These are phyloP conservation scores for Linnemannia zychae DNA, from an alignment of 192 early-diverging fungal genomes.

Conservation along the genomic window DNA sequence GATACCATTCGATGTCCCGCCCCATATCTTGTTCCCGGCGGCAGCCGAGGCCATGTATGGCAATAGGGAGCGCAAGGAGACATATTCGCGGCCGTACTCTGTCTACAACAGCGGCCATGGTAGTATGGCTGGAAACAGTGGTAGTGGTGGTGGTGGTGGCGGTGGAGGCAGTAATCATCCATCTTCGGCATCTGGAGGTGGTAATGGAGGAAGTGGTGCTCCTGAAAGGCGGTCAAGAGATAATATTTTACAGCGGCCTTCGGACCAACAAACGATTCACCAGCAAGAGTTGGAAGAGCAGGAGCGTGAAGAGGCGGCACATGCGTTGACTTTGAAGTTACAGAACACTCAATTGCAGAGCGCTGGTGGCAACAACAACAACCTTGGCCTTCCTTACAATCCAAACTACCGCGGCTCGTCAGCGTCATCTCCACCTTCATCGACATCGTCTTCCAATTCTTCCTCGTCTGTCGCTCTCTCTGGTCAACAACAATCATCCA, in stretches of 20 bases:
- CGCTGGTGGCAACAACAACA: neutral
- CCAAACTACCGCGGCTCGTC: neutral
- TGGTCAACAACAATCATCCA: neutral
- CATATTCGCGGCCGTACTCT: neutral
- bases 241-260: constrained; percentile 35
- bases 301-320: constrained; percentile 25
- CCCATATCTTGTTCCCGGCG: constrained; percentile 40
- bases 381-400: neutral
- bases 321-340: constrained; percentile 10
- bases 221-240: constrained; percentile 20
- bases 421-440: constrained; percentile 16
- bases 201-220: neutral
- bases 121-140: neutral
- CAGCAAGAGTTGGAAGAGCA: constrained; percentile 38
- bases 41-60: constrained; percentile 32
- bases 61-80: constrained; percentile 8
- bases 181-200: neutral
- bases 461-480: neutral
- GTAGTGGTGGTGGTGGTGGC: too few species aligned
- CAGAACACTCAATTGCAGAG: neutral
- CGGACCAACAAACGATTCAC: constrained; percentile 33
- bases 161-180: neutral
- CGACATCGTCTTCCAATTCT: constrained; percentile 9
- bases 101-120: neutral
- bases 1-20: constrained; percentile 53